Base-by-base conservation (phyloP, 495 filamentous ascomycete species). In the Aspergillus bertholletiae region DNA sequence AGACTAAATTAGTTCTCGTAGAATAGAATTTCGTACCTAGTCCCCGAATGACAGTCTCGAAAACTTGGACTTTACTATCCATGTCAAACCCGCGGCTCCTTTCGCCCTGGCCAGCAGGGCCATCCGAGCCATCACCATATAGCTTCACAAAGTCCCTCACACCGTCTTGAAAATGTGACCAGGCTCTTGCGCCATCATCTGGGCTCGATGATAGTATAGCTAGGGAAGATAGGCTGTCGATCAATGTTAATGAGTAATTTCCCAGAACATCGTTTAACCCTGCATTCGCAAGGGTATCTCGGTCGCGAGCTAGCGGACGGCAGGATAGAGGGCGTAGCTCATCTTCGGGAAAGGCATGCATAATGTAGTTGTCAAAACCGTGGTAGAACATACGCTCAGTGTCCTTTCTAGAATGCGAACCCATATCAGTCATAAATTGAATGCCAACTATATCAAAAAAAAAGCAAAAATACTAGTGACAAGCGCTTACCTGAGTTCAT, bases 1-100 rank as follows among this genome's bases (percentile, higher is more conserved):
- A 21, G 30, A 13, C 7, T 9, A 4, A 21, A 13, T 18, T 6
- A 27, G 40, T 7, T 17, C 26, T 17, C n/a, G 11, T 30, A 21
- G 30, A 28, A 12, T 37, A 49, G 21, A 26, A 24, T 13, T 49
- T 37, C 64, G 39, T 68, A 77, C 74, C 94, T 47, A 98, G 80
- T 24, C 92, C 92, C 57, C 94, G 80, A 66, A 98, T 98, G 9
- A 96, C 92, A 2, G 92, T 96, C 71, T 98, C 94, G 65, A 98
- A 98, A 30, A 98, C 90, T 71, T 98, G 90, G 8, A 98, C 94
- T 70, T 97, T 97, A 69, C 91, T 95, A 70, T 98, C 93, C 37
- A 97, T 76, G 72, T 98, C 92, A 58, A 97, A 98, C 3, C 91
- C 94, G 30, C 88, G 80, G n/a, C 80, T 84, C 55, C 89, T 78